Evolutionary conservation across 2,329 filamentous ascomycete genomes (phyloP).

Genomic region (Epichloe gansuensis): DNA sequence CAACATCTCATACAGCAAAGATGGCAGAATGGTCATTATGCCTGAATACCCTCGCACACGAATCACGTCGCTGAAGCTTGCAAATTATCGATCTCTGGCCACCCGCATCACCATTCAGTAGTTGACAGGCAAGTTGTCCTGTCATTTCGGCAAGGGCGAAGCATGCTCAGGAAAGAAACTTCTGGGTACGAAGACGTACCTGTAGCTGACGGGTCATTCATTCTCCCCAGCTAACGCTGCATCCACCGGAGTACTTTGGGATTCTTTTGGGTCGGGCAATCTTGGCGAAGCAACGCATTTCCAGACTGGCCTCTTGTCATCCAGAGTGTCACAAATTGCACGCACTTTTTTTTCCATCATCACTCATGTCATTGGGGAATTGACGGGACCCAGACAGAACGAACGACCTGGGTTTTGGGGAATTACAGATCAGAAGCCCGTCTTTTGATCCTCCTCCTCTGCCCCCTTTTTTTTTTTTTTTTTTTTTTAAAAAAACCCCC

Average conservation of each 20-base stretch:
- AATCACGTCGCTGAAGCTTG: slow-evolving; percentile 43
- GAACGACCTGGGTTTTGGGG: background rate
- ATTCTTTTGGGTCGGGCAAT: background rate
- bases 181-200: background rate
- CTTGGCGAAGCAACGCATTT: background rate
- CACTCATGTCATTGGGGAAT: background rate
- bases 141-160: background rate
- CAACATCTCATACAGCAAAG: slow-evolving; percentile 45
- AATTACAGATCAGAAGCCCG: background rate
- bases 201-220: background rate
- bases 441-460: background rate
- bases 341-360: background rate
- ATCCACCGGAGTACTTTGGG: background rate
- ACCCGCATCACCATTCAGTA: slow-evolving; percentile 26
- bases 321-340: background rate
- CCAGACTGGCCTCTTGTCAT: too few species aligned
- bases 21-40: slow-evolving; percentile 44
- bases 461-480: background rate
- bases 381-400: background rate
- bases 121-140: background rate
- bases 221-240: background rate
- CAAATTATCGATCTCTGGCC: slow-evolving; percentile 42
- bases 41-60: slow-evolving; percentile 42
- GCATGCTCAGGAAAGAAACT: too few species aligned
- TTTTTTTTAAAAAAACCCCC: background rate